Base-by-base conservation (phyloP, 1,139 yeast species). In the Taiozyma sp. region DNA sequence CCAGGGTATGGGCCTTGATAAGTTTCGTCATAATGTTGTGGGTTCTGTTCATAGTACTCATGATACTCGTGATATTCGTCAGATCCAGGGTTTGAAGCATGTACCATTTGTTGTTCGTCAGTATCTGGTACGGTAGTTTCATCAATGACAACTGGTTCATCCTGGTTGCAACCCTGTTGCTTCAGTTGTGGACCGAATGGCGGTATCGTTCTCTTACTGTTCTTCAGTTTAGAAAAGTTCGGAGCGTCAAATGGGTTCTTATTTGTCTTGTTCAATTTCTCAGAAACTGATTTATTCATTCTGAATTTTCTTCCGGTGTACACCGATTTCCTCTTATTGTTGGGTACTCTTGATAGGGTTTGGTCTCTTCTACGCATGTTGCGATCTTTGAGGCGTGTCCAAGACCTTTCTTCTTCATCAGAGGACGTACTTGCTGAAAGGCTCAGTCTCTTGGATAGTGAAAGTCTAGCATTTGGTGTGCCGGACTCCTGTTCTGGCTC, bases 171-270 rank as follows among this genome's bases (percentile, higher is more conserved):
- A n/a, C 36, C 41, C 34, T 41, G 27, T 19, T 38, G 16, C n/a
- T 8, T 10, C 24, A 4, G 24, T 38, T 12, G 24, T 14, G 13
- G 27, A 10, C 16, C n/a, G 32, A 36, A 13, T 23, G n/a, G 48
- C 14, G 30, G 38, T 14, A 8, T n/a, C 4, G 45, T 29, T 41
- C 58, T 48, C 44, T 54, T 55, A 43, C 54, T 49, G 36, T 54
- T 55, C 28, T 54, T 55, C 42, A 55, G 32, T n/a, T 39, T 46
- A 41, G 46, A 44, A 23, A 55, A 22, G n/a, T 42, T 41, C 39
- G 41, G 41, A 38, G 10, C 24, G 13, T 22, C 14, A 19, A 19
- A 12, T 38, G 41, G 41, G 14, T 22, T 38, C 13, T 22, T 38
- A 9, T 38, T 38, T 22, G 24, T 38, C 23, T 38, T 38, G 41